Evolutionary conservation across 345 rosid species (phyloP).

Genomic region (Moricandia moricandioides): DNA sequence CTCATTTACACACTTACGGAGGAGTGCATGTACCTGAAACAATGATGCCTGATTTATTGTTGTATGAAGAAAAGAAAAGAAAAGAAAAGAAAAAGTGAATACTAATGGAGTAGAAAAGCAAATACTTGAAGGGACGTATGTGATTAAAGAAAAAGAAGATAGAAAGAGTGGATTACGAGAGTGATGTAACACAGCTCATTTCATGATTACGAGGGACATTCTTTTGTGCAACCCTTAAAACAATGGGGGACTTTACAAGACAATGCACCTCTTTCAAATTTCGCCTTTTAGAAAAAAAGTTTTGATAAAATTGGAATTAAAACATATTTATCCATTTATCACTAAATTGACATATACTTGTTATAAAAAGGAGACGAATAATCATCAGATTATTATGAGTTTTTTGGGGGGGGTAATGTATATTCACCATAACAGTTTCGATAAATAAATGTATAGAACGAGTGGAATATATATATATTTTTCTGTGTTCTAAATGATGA

Average conservation of each 20-base stretch:
- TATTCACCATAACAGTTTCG: background rate
- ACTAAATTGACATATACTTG: background rate
- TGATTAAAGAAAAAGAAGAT: constrained; percentile 2
- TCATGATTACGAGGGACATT: constrained; percentile 37
- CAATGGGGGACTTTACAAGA: constrained; percentile 29
- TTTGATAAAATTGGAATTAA: background rate
- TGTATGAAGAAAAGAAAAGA: background rate
- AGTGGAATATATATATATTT: background rate
- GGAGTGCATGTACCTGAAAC: constrained; percentile 11
- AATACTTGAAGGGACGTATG: constrained; percentile 17
- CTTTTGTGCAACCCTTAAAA: constrained; percentile 30
- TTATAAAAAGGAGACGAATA: background rate
- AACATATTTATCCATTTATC: background rate
- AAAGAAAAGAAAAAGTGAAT: background rate
- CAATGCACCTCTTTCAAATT: constrained; percentile 18
- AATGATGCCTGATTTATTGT: background rate
- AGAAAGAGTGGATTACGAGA: constrained; percentile 7
- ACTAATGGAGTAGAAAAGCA: background rate
- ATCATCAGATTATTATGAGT: background rate
- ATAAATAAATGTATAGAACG: background rate
- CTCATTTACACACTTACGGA: background rate
- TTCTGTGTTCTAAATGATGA: background rate
- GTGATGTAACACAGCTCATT: constrained; percentile 34
- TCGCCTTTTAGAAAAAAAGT: background rate
- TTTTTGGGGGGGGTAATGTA: background rate